phyloP scores from a whole-genome alignment of 2,329 filamentous ascomycete genomes.

The Epichloe baconii region DNA sequence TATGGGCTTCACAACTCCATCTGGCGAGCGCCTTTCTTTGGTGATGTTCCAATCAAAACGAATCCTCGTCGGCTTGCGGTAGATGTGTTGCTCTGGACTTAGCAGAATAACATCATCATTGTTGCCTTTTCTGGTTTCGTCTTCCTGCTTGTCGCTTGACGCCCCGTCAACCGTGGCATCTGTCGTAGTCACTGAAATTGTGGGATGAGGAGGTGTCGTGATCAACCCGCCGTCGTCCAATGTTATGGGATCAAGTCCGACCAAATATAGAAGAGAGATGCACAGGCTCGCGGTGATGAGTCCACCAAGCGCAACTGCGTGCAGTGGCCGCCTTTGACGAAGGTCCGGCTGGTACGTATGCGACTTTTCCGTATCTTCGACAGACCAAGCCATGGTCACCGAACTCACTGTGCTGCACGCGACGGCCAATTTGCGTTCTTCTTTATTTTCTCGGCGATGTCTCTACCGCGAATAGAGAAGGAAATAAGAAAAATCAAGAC shows the following conservation, averaged over 20 bases:
- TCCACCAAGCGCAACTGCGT: background rate
- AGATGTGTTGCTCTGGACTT: slow-evolving; percentile 28
- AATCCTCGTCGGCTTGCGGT: slow-evolving; percentile 20
- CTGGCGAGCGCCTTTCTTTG: slow-evolving; percentile 24
- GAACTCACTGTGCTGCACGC: background rate
- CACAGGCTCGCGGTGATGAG: background rate
- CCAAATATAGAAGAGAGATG: background rate
- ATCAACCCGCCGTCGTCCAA: background rate
- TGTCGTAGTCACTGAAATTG: background rate
- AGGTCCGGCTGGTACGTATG: background rate
- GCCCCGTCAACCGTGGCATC: background rate
- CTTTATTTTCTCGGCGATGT: too few species aligned
- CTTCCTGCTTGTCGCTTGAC: background rate
- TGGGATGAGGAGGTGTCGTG: background rate
- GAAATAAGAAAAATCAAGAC: too few species aligned
- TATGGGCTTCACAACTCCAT: slow-evolving; percentile 36
- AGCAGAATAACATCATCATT: slow-evolving; percentile 18
- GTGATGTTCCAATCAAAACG: slow-evolving; percentile 26
- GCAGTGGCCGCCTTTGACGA: background rate
- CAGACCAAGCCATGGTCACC: background rate
- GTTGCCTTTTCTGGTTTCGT: background rate
- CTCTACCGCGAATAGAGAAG: too few species aligned
- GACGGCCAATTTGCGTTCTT: too few species aligned
- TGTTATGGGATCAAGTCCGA: background rate
- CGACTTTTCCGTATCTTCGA: background rate